These are phyloP conservation scores for Berkeleyomyces basicola DNA, from an alignment of 2,329 filamentous ascomycete species.

Conservation along the genomic window DNA sequence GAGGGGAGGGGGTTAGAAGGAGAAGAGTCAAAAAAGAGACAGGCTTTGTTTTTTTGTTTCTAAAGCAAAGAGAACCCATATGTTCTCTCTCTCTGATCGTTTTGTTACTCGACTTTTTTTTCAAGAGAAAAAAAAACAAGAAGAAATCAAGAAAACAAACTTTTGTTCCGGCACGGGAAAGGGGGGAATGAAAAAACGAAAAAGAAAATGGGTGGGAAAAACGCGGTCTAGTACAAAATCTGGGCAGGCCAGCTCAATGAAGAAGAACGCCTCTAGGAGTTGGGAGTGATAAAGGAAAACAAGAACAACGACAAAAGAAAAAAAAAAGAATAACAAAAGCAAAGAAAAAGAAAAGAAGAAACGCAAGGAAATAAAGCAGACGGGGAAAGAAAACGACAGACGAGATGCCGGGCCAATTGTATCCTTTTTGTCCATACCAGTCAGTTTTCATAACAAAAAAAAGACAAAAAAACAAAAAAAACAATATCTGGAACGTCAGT, in stretches of 20 bases:
- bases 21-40: neutral
- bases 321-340: neutral
- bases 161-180: neutral
- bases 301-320: neutral
- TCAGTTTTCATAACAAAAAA: conserved; percentile 3
- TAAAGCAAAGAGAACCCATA: neutral
- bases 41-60: too few relatives aligned
- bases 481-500: neutral
- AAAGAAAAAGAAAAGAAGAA: neutral
- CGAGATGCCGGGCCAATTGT: conserved; percentile 1
- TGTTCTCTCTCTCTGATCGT: neutral
- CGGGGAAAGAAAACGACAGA: neutral
- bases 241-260: conserved; percentile 3
- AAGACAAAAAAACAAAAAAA: neutral
- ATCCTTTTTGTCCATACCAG: conserved; percentile 2
- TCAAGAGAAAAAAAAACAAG: neutral
- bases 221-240: neutral
- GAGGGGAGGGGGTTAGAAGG: neutral
- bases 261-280: neutral
- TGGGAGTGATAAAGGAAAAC: neutral
- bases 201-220: neutral
- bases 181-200: neutral
- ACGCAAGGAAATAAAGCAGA: conserved; percentile 2
- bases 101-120: neutral
- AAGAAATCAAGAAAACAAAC: neutral